A percentile compares a stretch with the other conserved stretches of the same genome.
phyloP scores from a whole-genome alignment of 768 basidiomycete genomes.

The Lactarius sanguifluus region DNA sequence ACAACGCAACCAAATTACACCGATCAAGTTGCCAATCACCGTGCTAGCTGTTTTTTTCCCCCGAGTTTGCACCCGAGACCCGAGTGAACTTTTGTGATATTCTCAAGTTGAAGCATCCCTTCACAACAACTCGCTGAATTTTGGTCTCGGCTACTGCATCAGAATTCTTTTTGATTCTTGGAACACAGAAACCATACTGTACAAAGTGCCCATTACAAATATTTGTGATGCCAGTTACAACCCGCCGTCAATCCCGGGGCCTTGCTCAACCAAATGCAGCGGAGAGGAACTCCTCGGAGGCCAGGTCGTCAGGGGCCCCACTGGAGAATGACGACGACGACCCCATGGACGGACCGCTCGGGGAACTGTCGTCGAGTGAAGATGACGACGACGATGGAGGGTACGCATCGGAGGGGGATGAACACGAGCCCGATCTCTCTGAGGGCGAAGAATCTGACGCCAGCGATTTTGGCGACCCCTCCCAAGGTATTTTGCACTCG shows the following conservation, averaged over 20 bases:
- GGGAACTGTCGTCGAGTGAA: conserved; percentile 11
- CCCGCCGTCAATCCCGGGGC: conserved; percentile 15
- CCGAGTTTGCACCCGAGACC: too few species aligned
- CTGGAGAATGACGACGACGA: conserved; percentile 16
- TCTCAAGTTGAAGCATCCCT: not conserved
- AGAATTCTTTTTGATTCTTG: not conserved
- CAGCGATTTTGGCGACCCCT: not conserved
- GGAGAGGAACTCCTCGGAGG: not conserved
- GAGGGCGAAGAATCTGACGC: conserved; percentile 6
- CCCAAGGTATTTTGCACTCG: conserved; percentile 7
- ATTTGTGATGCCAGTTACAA: conserved; percentile 19
- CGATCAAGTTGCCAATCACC: not conserved
- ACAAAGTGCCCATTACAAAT: not conserved
- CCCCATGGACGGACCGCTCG: conserved; percentile 9
- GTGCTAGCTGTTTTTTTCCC: not conserved
- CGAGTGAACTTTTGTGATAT: conserved; percentile 1
- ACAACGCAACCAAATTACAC: not conserved
- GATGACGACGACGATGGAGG: conserved; percentile 2
- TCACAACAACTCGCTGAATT: conserved; percentile 7
- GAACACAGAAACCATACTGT: not conserved
- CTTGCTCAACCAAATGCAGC: not conserved
- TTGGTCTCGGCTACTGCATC: not conserved
- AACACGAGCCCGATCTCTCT: not conserved
- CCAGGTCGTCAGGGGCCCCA: not conserved
- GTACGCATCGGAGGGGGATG: not conserved